phyloP scores from a whole-genome alignment of 2,329 filamentous ascomycete genomes.

The Coniochaeta ligniaria region DNA sequence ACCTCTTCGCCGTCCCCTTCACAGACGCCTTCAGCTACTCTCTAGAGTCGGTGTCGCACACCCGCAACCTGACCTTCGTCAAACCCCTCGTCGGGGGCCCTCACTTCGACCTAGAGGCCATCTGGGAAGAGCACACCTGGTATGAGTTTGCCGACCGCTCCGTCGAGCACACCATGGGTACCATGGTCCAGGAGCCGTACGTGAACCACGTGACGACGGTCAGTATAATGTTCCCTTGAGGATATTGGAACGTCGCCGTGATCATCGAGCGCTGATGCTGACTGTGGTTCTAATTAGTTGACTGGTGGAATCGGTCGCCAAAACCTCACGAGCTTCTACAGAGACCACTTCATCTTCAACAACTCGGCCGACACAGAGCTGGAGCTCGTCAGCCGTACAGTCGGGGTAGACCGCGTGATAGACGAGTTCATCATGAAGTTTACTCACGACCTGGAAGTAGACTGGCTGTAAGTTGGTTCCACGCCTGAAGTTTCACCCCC shows the following conservation, averaged over 20 bases:
- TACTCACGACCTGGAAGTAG: constrained; percentile 55
- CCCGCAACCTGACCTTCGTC: background rate
- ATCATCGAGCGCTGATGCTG: background rate
- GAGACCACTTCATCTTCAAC: constrained; percentile 65
- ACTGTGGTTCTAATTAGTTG: background rate
- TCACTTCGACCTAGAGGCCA: constrained; percentile 64
- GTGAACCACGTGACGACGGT: constrained; percentile 71
- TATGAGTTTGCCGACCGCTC: constrained; percentile 64
- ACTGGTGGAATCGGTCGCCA: constrained; percentile 64
- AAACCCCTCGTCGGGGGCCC: constrained; percentile 37
- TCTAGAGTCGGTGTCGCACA: background rate
- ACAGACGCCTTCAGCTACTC: background rate
- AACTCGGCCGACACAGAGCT: constrained; percentile 62
- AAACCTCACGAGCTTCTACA: constrained; percentile 60
- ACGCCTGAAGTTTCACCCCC: background rate
- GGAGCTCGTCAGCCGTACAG: constrained; percentile 63
- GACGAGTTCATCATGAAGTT: constrained; percentile 63
- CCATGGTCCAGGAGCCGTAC: constrained; percentile 73
- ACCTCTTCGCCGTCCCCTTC: background rate
- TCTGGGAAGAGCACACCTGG: constrained; percentile 73
- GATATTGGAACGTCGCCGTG: too few species aligned
- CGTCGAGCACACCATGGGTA: constrained; percentile 69
- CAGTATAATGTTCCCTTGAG: background rate
- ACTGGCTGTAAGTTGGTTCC: constrained; percentile 52
- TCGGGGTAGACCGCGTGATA: constrained; percentile 64